A percentile compares a stretch with the other conserved stretches of the same genome.
Conservation (phyloP, 2,329 filamentous ascomycete species). For the Macroventuria anomochaeta region DNA sequence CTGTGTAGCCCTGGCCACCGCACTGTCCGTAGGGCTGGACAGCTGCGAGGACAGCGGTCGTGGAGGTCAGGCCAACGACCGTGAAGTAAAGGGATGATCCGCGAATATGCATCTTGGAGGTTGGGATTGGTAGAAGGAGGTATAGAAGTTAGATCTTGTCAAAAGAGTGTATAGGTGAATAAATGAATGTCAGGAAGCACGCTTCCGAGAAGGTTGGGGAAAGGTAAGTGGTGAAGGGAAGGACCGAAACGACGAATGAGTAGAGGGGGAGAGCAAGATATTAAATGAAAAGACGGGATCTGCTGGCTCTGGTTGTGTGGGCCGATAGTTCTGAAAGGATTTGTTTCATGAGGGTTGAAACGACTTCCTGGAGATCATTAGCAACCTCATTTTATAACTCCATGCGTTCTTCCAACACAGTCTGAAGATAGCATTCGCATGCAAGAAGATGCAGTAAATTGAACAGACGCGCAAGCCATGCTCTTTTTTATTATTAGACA, state of each 20-base stretch:
- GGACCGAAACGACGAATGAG: conserved; percentile 11
- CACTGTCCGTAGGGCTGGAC: conserved; percentile 53
- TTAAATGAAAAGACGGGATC: conserved; percentile 13
- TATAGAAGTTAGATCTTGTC: conserved; percentile 27
- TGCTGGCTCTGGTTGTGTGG: conserved; percentile 11
- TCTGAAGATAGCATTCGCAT: background rate
- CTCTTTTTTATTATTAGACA: background rate
- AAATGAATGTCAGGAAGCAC: conserved; percentile 32
- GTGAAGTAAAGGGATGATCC: conserved; percentile 34
- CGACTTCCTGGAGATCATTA: conserved; percentile 35
- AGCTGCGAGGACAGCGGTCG: conserved; percentile 37
- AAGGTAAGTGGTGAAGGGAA: conserved; percentile 13
- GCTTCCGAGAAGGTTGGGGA: conserved; percentile 22
- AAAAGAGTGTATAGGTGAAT: conserved; percentile 19
- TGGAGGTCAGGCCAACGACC: conserved; percentile 37
- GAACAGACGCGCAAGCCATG: background rate
- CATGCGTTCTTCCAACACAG: background rate
- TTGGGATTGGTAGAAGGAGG: background rate
- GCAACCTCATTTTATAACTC: conserved; percentile 2
- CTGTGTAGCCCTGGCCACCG: conserved; percentile 52
- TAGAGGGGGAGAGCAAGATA: background rate
- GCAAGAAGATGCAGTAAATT: background rate
- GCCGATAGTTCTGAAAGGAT: conserved; percentile 11
- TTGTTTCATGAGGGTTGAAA: conserved; percentile 26
- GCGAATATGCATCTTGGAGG: conserved; percentile 32